A percentile compares a stretch with the other conserved stretches of the same genome.
These are phyloP conservation scores for Apiospora arundinis DNA, from an alignment of 2,329 filamentous ascomycete genomes.

Conservation along the genomic window DNA sequence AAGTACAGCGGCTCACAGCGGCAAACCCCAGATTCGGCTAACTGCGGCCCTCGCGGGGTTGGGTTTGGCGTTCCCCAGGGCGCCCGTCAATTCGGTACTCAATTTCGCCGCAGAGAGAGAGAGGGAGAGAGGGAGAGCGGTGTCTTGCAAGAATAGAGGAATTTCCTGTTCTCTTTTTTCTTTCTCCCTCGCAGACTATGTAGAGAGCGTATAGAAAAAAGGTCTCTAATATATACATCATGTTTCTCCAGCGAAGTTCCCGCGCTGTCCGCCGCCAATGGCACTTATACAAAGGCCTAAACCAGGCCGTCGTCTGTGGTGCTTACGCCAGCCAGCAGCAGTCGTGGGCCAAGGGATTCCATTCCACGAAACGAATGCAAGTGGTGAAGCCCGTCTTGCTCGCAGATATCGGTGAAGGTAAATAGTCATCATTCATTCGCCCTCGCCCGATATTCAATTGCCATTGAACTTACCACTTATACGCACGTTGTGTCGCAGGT, in stretches of 20 bases:
- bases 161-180: not conserved
- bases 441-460: not conserved
- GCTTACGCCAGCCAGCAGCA: constrained; percentile 31
- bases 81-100: constrained; percentile 2
- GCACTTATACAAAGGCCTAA: constrained; percentile 50
- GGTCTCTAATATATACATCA: constrained; percentile 38
- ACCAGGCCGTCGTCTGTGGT: constrained; percentile 42
- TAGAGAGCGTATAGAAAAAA: constrained; percentile 10
- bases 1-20: constrained; percentile 25
- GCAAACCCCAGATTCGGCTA: constrained; percentile 30
- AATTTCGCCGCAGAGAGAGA: constrained; percentile 6
- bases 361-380: constrained; percentile 54
- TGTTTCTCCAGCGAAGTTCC: constrained; percentile 63
- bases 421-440: not conserved
- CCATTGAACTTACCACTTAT: not conserved
- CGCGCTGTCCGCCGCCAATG: constrained; percentile 58
- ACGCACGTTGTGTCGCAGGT: constrained; percentile 57
- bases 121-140: not conserved
- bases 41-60: constrained; percentile 27
- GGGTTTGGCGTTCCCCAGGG: constrained; percentile 5
- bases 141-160: not conserved
- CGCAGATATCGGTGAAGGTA: constrained; percentile 85
- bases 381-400: constrained; percentile 81
- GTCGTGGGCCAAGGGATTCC: constrained; percentile 52
- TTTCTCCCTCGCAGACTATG: not conserved